Evolutionary conservation across 148 eudicot species (phyloP).

Genomic region (Vaccinium darrowii): DNA sequence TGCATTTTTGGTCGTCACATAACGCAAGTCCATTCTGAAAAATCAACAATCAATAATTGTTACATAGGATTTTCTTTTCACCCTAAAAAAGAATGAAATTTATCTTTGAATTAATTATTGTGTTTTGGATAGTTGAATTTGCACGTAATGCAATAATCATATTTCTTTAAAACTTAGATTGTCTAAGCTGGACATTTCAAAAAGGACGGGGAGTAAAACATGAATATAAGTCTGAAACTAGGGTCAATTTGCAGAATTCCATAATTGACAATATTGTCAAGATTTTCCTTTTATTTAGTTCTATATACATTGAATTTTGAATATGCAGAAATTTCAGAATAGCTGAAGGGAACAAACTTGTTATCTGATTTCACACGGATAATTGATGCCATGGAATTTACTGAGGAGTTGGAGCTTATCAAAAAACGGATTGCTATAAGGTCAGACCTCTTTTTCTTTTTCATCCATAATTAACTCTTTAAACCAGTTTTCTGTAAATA

Average conservation of each 20-base stretch:
- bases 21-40: not conserved
- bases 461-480: not conserved
- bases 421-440: not conserved
- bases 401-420: conserved; percentile 1
- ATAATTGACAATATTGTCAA: not conserved
- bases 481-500: not conserved
- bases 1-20: not conserved
- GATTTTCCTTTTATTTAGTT: not conserved
- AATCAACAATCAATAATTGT: not conserved
- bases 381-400: not conserved
- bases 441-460: not conserved
- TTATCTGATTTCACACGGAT: not conserved
- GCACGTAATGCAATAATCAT: not conserved
- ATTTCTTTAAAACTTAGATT: not conserved
- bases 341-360: not conserved
- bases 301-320: not conserved
- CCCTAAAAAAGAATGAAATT: not conserved
- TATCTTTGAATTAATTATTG: not conserved
- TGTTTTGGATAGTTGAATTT: not conserved
- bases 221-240: not conserved
- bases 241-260: not conserved
- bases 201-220: not conserved
- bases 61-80: not conserved
- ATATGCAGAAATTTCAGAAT: not conserved
- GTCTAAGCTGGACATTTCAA: not conserved